A percentile compares a stretch with the other conserved stretches of the same genome.
phyloP scores from a whole-genome alignment of 148 eudicot species.

The Cornus kousa region DNA sequence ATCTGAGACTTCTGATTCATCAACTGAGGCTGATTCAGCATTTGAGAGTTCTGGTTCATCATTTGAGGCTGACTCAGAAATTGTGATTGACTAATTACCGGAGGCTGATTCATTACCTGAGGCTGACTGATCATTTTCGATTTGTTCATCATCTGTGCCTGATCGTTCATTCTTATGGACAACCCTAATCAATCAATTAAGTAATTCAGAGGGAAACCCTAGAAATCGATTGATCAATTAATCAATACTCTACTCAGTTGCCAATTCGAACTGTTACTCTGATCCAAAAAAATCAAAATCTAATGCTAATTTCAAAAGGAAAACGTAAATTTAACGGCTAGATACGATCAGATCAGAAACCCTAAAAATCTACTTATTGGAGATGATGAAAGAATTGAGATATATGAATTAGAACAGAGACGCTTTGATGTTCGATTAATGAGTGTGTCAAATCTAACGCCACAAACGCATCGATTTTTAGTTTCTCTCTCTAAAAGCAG shows the following conservation, averaged over 20 bases:
- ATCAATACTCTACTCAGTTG: not conserved
- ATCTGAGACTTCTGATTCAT: slow-evolving; percentile 28
- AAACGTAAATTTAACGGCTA: not conserved
- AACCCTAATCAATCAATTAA: slow-evolving; percentile 10
- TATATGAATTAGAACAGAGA: not conserved
- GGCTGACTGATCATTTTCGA: slow-evolving; percentile 27
- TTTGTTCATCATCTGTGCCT: slow-evolving; percentile 27
- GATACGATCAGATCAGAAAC: not conserved
- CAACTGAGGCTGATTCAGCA: slow-evolving; percentile 29
- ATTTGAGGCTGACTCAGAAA: slow-evolving; percentile 30
- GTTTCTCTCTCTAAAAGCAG: not conserved
- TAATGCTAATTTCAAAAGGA: not conserved
- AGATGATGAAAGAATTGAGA: not conserved
- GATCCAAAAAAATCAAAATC: not conserved
- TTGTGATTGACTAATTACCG: slow-evolving; percentile 21
- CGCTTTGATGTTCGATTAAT: not conserved
- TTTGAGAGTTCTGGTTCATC: slow-evolving; percentile 28
- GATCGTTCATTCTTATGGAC: slow-evolving; percentile 28
- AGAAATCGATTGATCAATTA: not conserved
- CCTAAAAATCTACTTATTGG: not conserved
- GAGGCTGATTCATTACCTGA: slow-evolving; percentile 33
- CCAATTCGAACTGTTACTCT: not conserved
- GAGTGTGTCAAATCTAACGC: not conserved
- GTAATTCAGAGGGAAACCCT: not conserved
- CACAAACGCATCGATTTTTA: not conserved